Evolutionary conservation across 2,329 filamentous ascomycete species (phyloP).

Genomic region (Exophiala sideris): DNA sequence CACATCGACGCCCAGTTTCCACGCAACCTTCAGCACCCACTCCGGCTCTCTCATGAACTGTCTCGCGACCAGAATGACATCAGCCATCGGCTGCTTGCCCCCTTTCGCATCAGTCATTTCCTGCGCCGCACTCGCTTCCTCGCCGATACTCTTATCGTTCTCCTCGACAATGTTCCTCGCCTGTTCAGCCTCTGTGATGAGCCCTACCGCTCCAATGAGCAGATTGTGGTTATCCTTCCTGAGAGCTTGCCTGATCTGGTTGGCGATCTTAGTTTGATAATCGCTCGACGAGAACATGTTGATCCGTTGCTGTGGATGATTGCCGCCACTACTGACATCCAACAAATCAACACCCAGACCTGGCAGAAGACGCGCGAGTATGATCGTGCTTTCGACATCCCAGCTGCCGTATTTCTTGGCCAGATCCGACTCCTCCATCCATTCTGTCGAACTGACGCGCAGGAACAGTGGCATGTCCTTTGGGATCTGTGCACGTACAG

Average conservation of each 20-base stretch:
- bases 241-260: constrained; percentile 42
- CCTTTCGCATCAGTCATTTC: constrained; percentile 23
- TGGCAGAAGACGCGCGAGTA: constrained; percentile 65
- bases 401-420: constrained; percentile 53
- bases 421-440: constrained; percentile 62
- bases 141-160: constrained; percentile 17
- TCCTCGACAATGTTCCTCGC: constrained; percentile 46
- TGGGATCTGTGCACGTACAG: constrained; percentile 61
- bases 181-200: constrained; percentile 54
- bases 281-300: constrained; percentile 40
- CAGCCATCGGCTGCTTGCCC: constrained; percentile 33
- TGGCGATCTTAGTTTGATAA: constrained; percentile 51
- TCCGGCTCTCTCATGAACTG: constrained; percentile 56
- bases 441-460: constrained; percentile 71
- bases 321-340: constrained; percentile 75
- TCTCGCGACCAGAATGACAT: constrained; percentile 51
- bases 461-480: constrained; percentile 68
- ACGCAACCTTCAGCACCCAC: constrained; percentile 53
- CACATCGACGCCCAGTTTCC: constrained; percentile 48
- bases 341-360: constrained; percentile 74
- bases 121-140: constrained; percentile 25
- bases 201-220: constrained; percentile 52
- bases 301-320: constrained; percentile 45
- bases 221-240: constrained; percentile 38
- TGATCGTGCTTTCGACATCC: constrained; percentile 63